Evolutionary conservation across 805 yeast species (phyloP), one percentile per base, ranked within the genome.

Genomic region (Yarrowia yakushimensis): DNA sequence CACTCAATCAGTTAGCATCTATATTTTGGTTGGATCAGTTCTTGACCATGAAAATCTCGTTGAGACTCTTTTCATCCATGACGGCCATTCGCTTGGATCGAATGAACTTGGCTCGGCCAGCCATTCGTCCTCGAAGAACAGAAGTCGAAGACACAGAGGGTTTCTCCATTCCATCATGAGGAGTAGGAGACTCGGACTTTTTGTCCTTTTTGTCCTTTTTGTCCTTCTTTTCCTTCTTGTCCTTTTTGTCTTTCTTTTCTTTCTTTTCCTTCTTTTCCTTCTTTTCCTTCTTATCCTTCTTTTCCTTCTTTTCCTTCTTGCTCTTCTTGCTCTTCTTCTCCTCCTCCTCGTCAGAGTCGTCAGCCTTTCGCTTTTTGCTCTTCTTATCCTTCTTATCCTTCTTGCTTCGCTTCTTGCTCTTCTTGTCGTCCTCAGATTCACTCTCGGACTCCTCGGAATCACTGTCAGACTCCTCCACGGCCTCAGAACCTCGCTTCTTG

Each of bases 41-140:
- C 23, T 50, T 78, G 50, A 91, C 83, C 97, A 93, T 93, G 71
- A 93, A 89, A 63, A 93, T 93, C 74, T 93, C 98, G 68, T 89
- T 90, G 65, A 93, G 79, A 13, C 97, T 91, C 72, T 90, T 85
- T 2, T 87, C 81, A 72, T 93, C 98, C 85, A 87, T 83, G 0
- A 92, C 90, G 1, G 97, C 93, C 11, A 96, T 94, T 69, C 94
- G 82, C 72, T 93, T 93, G 73, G 91, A 96, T 67, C 81, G 86
- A 62, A 93, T 92, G 86, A 90, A 92, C 73, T 83, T 86, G 22
- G 96, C 85, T 72, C 98, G 82, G 4, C 88, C 88, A 0, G 96
- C 85, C 54, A 84, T 72, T 69, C 88, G 79, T n/a, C 86, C 81
- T 12, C 81, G 68, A 0, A 81, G 75, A 1, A 75, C 76, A 7